Percentiles rank a stretch among this genome's conserved stretches.
phyloP scores from a whole-genome alignment of 2,329 filamentous ascomycete genomes.

The Lachnum nothofagi region DNA sequence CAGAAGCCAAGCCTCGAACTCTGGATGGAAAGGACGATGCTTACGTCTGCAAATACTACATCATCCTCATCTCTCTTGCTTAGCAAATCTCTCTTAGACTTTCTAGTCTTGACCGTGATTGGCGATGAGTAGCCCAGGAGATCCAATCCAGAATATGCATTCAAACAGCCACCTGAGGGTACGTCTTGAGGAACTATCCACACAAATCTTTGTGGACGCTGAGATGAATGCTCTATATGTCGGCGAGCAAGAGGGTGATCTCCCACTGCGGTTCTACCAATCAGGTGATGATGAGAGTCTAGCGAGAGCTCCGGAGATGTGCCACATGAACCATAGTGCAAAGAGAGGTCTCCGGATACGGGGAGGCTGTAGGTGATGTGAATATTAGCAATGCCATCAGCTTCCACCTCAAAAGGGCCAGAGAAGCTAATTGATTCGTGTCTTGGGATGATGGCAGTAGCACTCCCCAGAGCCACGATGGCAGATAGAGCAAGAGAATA shows the following conservation, averaged over 20 bases:
- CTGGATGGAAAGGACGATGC: not conserved
- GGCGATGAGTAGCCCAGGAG: constrained; percentile 19
- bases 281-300: constrained; percentile 4
- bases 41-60: constrained; percentile 6
- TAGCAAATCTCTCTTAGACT: constrained; percentile 2
- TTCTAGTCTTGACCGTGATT: constrained; percentile 10
- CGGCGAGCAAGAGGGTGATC: constrained; percentile 29
- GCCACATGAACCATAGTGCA: constrained; percentile 5
- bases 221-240: constrained; percentile 37
- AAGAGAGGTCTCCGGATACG: constrained; percentile 16
- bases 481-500: not conserved
- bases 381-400: constrained; percentile 7
- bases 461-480: not conserved
- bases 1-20: too few relatives aligned
- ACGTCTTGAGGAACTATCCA: constrained; percentile 34
- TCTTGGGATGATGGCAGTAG: not conserved
- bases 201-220: constrained; percentile 38
- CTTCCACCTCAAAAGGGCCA: constrained; percentile 1
- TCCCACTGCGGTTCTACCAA: constrained; percentile 31
- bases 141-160: constrained; percentile 32
- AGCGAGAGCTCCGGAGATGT: not conserved
- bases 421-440: constrained; percentile 2
- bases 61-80: not conserved
- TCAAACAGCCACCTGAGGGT: constrained; percentile 32
- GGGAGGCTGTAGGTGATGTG: constrained; percentile 6